Base-by-base conservation (phyloP, 2,329 filamentous ascomycete genomes). In the Fusarium concolor region DNA sequence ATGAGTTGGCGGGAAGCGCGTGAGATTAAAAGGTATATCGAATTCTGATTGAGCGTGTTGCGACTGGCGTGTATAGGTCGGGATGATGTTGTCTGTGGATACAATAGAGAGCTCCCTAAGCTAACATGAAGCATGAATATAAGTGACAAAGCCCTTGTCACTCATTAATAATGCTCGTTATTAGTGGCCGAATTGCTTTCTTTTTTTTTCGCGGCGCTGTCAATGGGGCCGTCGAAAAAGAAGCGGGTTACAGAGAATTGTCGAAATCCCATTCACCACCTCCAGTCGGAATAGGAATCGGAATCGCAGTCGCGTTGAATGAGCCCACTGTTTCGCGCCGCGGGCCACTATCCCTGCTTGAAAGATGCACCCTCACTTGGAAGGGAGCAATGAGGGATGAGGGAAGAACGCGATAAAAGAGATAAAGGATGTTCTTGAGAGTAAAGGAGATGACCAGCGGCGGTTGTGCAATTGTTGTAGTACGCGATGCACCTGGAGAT, bases 281-380 rank as follows among this genome's bases (percentile, higher is more conserved):
- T 67, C 70, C 59, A 54, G 57, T 61, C 33, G 56, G n/a, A 61
- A 50, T 43, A 38, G 39, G 56, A 62, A 39, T 56, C 31, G 28
- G 29, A 56, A 33, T 53, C 28, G 46, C 57, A 51, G 65, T 66
- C 47, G 62, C 56, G 70, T 54, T 54, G 61, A 71, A 71, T 73
- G 69, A 72, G 70, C 68, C 65, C 62, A 72, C 65, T 62, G 49
- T 56, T 62, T 61, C 39, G 45, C 51, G 53, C 58, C 55, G 68
- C 42, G 37, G 33, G 55, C 49, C 52, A 43, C 39, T 60, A 60
- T 66, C 70, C 70, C 65, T 71, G 62, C 46, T 62, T 62, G 53
- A 57, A 39, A 65, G 38, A 46, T 38, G 54, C 59, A 55, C 39
- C 46, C 54, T 67, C 46, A 29, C 51, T 62, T 39, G 31, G 22